Evolutionary conservation across 192 early-diverging fungal species (phyloP).

Genomic region (Cladochytrium replicatum): DNA sequence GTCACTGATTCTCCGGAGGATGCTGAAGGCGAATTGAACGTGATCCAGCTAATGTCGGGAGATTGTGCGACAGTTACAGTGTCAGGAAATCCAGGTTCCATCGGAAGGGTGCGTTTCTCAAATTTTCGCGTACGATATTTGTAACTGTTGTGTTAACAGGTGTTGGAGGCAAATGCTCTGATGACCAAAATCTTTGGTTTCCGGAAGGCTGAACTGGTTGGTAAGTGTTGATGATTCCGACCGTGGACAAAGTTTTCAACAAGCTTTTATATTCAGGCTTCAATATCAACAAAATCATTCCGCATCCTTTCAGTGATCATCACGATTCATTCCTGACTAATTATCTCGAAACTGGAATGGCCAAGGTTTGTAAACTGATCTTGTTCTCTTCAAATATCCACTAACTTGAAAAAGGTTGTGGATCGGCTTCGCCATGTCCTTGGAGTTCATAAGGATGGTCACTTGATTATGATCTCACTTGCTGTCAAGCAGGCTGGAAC

Average conservation of each 20-base stretch:
- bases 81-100: conserved; percentile 15
- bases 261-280: no score
- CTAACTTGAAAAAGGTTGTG: conserved; percentile 18
- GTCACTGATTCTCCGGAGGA: conserved; percentile 8
- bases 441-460: conserved; percentile 19
- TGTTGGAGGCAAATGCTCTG: conserved; percentile 18
- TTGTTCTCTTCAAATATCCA: background rate
- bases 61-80: conserved; percentile 29
- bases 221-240: no score
- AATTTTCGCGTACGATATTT: no score
- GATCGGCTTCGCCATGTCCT: conserved; percentile 31
- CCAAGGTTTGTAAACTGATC: no score
- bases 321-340: conserved; percentile 26
- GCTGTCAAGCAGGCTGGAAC: conserved; percentile 26
- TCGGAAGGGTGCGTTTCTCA: conserved; percentile 16
- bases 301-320: conserved; percentile 31
- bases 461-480: conserved; percentile 19
- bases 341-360: conserved; percentile 36
- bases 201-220: conserved; percentile 18
- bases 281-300: conserved; percentile 31
- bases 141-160: conserved; percentile 2
- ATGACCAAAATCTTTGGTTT: conserved; percentile 20
- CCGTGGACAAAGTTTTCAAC: no score
- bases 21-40: no score
- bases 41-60: conserved; percentile 12